A percentile compares a stretch with the other conserved stretches of the same genome.
phyloP scores from a whole-genome alignment of 768 basidiomycete genomes.

The Rhodotorula toruloides region DNA sequence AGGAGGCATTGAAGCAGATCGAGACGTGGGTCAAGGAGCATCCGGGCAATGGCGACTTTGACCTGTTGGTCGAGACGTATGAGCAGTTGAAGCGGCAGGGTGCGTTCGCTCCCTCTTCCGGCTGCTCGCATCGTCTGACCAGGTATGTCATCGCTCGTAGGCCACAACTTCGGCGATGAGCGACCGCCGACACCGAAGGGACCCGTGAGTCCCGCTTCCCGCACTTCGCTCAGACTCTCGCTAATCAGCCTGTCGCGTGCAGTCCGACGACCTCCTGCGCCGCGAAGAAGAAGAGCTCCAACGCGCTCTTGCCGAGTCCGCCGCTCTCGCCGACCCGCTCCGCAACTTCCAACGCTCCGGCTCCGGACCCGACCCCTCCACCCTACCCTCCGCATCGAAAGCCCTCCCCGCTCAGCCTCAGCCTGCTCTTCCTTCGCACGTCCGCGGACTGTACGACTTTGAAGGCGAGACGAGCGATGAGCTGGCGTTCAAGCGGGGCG shows the following conservation, averaged over 20 bases:
- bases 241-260: too few relatives aligned
- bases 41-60: constrained; percentile 68
- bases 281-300: constrained; percentile 93
- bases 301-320: constrained; percentile 60
- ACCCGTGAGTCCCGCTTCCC: constrained; percentile 36
- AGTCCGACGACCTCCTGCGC: constrained; percentile 63
- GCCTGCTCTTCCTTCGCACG: constrained; percentile 52
- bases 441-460: constrained; percentile 82
- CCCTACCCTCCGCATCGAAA: not conserved
- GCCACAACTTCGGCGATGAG: constrained; percentile 19
- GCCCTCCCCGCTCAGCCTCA: constrained; percentile 5
- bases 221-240: too few relatives aligned
- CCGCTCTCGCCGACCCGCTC: constrained; percentile 28
- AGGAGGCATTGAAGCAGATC: constrained; percentile 64
- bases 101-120: constrained; percentile 43
- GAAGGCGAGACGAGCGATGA: constrained; percentile 82
- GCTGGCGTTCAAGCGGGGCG: constrained; percentile 83
- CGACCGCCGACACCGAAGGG: not conserved
- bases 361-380: constrained; percentile 32
- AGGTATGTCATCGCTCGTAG: not conserved
- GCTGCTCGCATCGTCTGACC: not conserved
- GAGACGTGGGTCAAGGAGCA: constrained; percentile 81
- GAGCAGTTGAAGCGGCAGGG: constrained; percentile 76
- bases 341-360: constrained; percentile 25
- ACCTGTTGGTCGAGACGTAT: constrained; percentile 86